Percentiles rank a stretch among this genome's conserved stretches.
Conservation (phyloP, 2,329 filamentous ascomycete species). For the Cylindrodendrum hubeiense region DNA sequence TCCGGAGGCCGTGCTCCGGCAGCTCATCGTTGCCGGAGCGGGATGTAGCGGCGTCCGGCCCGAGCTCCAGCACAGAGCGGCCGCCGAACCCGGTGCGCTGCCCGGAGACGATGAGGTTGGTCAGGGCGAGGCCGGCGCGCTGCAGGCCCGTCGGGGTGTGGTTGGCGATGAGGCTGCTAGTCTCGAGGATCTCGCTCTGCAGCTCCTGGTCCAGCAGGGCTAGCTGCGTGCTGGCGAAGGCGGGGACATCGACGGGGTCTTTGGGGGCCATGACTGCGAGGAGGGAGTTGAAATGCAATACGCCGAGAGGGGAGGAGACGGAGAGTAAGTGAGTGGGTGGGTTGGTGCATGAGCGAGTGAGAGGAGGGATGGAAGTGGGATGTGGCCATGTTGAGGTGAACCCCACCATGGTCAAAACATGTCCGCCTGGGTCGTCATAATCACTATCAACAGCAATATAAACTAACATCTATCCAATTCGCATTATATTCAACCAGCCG, state of each 20-base stretch:
- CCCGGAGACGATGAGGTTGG: slow-evolving; percentile 79
- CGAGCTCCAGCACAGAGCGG: slow-evolving; percentile 88
- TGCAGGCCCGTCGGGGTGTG: slow-evolving; percentile 78
- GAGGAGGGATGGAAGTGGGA: slow-evolving; percentile 28
- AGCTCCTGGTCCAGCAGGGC: slow-evolving; percentile 78
- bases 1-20: slow-evolving; percentile 80
- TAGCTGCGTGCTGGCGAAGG: slow-evolving; percentile 80
- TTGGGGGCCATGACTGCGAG: slow-evolving; percentile 49
- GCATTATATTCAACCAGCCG: neutral
- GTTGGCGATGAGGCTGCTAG: slow-evolving; percentile 73
- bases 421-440: neutral
- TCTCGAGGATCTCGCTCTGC: slow-evolving; percentile 78
- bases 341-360: slow-evolving; percentile 5
- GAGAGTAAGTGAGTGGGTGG: neutral
- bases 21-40: slow-evolving; percentile 63
- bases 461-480: neutral
- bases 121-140: slow-evolving; percentile 82
- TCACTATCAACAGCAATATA: neutral
- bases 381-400: slow-evolving; percentile 30
- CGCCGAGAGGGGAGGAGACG: neutral
- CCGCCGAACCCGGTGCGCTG: slow-evolving; percentile 92
- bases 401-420: slow-evolving; percentile 36
- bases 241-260: slow-evolving; percentile 69
- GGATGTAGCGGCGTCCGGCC: slow-evolving; percentile 77
- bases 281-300: neutral